phyloP scores from a whole-genome alignment of 108 stramenopile genomes.

The Fragilariopsis cylindrus region DNA sequence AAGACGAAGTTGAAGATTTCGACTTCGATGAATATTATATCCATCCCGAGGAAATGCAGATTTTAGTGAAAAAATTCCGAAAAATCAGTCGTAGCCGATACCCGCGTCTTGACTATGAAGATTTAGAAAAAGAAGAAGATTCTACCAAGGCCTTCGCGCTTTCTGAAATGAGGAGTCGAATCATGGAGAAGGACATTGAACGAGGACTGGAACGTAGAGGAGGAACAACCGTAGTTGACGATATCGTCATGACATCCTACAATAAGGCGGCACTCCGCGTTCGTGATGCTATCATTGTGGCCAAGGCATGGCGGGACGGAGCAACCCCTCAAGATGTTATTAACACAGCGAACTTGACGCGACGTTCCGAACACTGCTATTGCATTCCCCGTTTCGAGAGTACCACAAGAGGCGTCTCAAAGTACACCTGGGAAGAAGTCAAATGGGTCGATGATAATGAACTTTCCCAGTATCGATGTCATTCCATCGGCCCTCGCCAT shows the following conservation, averaged over 20 bases:
- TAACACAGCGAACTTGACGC: slow-evolving; percentile 67
- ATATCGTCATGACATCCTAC: slow-evolving; percentile 75
- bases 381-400: slow-evolving; percentile 50
- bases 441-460: slow-evolving; percentile 81
- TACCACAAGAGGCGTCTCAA: slow-evolving; percentile 8
- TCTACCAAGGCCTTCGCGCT: slow-evolving; percentile 84
- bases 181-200: slow-evolving; percentile 91
- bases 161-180: slow-evolving; percentile 87
- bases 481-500: slow-evolving; percentile 72
- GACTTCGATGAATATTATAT: slow-evolving; percentile 63
- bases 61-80: slow-evolving; percentile 70
- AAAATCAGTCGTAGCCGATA: slow-evolving; percentile 57
- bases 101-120: slow-evolving; percentile 39
- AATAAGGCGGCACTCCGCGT: slow-evolving; percentile 69
- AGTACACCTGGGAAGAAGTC: slow-evolving; percentile 70
- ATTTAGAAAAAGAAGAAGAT: slow-evolving; percentile 69
- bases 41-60: slow-evolving; percentile 56
- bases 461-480: slow-evolving; percentile 68
- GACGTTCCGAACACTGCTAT: slow-evolving; percentile 54
- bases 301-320: slow-evolving; percentile 90
- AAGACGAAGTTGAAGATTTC: slow-evolving; percentile 13
- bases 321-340: slow-evolving; percentile 78
- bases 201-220: slow-evolving; percentile 81
- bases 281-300: slow-evolving; percentile 84
- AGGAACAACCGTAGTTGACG: slow-evolving; percentile 78